Evolutionary conservation across 257 asterid genomes (phyloP), one percentile per base, ranked within the genome.

Genomic region (Plantago ovata): DNA sequence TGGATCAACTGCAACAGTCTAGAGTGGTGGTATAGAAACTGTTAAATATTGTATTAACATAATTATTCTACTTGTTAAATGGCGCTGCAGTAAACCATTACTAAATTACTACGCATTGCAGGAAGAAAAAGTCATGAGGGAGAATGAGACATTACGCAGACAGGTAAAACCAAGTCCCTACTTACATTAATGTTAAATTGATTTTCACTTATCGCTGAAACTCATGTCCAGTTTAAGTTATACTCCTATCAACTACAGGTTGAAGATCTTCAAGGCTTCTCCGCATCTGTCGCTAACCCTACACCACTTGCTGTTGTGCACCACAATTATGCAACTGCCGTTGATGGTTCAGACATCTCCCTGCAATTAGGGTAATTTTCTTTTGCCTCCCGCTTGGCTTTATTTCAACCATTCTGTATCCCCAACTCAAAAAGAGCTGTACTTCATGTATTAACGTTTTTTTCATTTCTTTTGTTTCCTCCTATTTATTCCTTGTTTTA

Each of bases 281-380:
- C 47, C 38, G 45, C 75, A 24, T 45, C 63, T 23, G 42, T 68
- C 45, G 36, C 44, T 33, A 49, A 9, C 38, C 55, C 62, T 45
- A 33, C 53, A 41, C 78, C 71, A 48, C 52, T 62, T 46, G 64
- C 51, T 53, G 55, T 77, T 20, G 79, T 82, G 49, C 65, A 69
- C 38, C 55, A 42, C 45, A 65, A 68, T 28, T 76, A 56, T 49
- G 73, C 64, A 33, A 68, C 71, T 42, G 76, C 49, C 3, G 70
- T 72, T 24, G 94, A 77, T 46, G 81, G 72, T 28, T 84, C 94
- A 0, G 87, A 76, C 65, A 74, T 65, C 66, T 62, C 65, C 56
- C 71, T 78, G 60, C 75, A 64, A 19, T 52, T 75, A 66, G 81
- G 77, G 85, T 81, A 75, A 14, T 15, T 10, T 44, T 43, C 44